Conservation (phyloP, 108 stramenopile genomes). For the Cyclotella atomus region DNA sequence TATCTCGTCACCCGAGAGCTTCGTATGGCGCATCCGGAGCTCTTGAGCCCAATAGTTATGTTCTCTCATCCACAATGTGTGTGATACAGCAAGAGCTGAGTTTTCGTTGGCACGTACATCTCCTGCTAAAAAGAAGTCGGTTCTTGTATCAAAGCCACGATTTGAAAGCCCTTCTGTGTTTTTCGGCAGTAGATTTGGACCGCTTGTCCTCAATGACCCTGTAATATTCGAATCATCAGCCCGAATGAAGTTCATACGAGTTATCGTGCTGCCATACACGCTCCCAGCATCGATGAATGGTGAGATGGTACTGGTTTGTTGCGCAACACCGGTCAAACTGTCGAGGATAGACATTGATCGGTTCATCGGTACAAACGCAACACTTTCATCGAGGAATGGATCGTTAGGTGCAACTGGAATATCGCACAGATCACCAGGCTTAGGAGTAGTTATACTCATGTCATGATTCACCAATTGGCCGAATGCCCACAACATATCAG, state of each 20-base stretch:
- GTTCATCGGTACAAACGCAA: conserved; percentile 4
- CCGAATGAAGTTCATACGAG: conserved; percentile 7
- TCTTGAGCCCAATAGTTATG: conserved; percentile 47
- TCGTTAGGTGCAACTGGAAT: conserved; percentile 22
- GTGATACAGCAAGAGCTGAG: conserved; percentile 21
- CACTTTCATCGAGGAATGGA: conserved; percentile 15
- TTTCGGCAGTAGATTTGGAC: conserved; percentile 27
- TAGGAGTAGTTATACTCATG: conserved; percentile 15
- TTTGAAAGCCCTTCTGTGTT: conserved; percentile 24
- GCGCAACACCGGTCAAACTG: background rate
- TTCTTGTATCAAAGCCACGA: conserved; percentile 22
- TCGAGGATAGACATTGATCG: background rate
- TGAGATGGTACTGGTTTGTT: conserved; percentile 9
- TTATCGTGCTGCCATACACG: conserved; percentile 18
- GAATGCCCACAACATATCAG: conserved; percentile 41
- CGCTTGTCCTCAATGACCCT: conserved; percentile 10
- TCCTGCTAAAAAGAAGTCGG: conserved; percentile 43
- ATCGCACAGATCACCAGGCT: background rate
- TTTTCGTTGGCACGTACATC: conserved; percentile 57
- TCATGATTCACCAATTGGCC: conserved; percentile 49
- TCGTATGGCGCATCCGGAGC: background rate
- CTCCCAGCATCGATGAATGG: conserved; percentile 13
- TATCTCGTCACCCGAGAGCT: conserved; percentile 22
- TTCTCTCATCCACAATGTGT: conserved; percentile 45
- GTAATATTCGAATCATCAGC: conserved; percentile 14